Percentiles rank a stretch among this genome's conserved stretches.
These are phyloP conservation scores for Fonsecaea multimorphosa DNA, from an alignment of 2,329 filamentous ascomycete genomes.

Conservation along the genomic window DNA sequence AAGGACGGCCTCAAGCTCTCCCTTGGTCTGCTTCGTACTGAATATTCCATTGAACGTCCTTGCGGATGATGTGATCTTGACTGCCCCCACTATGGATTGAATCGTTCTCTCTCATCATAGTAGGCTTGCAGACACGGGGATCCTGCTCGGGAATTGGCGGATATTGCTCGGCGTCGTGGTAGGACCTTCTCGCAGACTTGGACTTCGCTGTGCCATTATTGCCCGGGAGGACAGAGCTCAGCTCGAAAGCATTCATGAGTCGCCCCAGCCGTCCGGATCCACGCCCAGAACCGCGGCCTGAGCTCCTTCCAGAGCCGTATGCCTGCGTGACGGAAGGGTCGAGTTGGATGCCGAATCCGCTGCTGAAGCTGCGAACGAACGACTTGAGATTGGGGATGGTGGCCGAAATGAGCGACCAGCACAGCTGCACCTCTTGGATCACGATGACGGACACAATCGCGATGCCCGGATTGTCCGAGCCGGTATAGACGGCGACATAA, in stretches of 20 bases:
- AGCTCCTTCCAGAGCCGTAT: conserved; percentile 27
- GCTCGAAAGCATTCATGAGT: conserved; percentile 1
- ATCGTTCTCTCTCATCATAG: conserved; percentile 24
- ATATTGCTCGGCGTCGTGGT: conserved; percentile 27
- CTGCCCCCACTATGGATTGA: conserved; percentile 34
- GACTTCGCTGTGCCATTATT: conserved; percentile 26
- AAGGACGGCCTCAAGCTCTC: neutral
- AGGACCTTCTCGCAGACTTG: conserved; percentile 25
- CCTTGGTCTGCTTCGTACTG: conserved; percentile 30
- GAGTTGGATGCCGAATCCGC: conserved; percentile 44
- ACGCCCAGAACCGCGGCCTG: conserved; percentile 20
- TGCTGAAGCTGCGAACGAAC: conserved; percentile 51
- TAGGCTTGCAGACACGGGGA: conserved; percentile 7
- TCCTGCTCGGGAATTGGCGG: conserved; percentile 10
- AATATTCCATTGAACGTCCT: conserved; percentile 36
- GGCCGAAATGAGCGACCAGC: conserved; percentile 50
- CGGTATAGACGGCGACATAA: conserved; percentile 42
- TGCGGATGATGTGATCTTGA: conserved; percentile 37
- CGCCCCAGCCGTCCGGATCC: conserved; percentile 12
- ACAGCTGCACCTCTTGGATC: conserved; percentile 48
- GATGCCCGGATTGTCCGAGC: conserved; percentile 43
- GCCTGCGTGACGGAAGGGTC: conserved; percentile 29
- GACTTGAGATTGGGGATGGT: conserved; percentile 52
- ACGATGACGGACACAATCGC: conserved; percentile 45
- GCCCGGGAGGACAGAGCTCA: conserved; percentile 22